Evolutionary conservation across 2,329 filamentous ascomycete species (phyloP), one percentile per base, ranked within the genome.

Genomic region (Fusarium chlamydosporum): DNA sequence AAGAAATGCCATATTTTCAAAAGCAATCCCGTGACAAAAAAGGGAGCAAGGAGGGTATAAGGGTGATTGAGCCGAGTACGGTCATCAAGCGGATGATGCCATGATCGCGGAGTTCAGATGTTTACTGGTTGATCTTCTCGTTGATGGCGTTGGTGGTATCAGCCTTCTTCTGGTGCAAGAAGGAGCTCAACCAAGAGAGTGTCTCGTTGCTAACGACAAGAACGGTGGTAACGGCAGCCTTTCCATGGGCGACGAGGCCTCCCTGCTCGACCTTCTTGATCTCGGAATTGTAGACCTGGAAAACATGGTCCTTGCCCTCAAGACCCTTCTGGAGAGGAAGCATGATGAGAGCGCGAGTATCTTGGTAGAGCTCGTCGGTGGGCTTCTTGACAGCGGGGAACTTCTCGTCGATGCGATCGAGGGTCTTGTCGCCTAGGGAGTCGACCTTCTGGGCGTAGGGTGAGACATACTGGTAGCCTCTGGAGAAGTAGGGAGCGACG

Each of bases 401-500:
- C 68, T 83, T 86, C 78, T 87, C 81, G 71, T 95, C 92, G 72
- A 95, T 83, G 75, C 86, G 88, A 74, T 80, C 83, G 69, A 95
- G 84, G n/a, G 90, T 88, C 77, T 88, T 84, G 79, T 93, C 89
- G 70, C 91, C 92, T 53, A 97, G 81, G 61, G 87, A 82, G 78
- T 98, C 96, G 76, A 90, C 94, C 79, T 90, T 93, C 78, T 88
- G 84, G 70, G 97, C 87, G 81, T 97, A 97, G 1, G 95, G 94
- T 53, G 90, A 89, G 68, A 97, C 87, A 78, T 92, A 96, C 76
- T 88, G 85, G 83, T 93, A 95, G 35, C 94, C 94, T 73, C 87
- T 92, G 74, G 89, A 81, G 74, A 97, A 83, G 58, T 70, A 79
- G 29, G 92, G 92, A 56, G 95, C 82, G 68, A 97, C 82, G 20